Base-by-base conservation (phyloP, 1,284 basidiomycete species). In the Cutaneotrichosporon spelunceum region DNA sequence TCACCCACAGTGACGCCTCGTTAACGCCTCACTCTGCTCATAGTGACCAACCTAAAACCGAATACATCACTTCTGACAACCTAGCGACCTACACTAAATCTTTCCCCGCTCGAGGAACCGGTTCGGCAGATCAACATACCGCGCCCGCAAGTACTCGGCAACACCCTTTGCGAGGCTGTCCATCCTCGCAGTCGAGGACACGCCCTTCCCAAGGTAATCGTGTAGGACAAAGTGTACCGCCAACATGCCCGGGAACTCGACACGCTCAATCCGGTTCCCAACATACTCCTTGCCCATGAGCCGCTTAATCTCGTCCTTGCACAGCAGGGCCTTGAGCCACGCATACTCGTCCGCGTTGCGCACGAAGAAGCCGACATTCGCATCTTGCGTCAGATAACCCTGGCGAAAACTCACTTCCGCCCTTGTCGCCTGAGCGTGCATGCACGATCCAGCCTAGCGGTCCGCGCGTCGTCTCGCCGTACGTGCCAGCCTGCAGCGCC, bases 221-320 rank as follows among this genome's bases (percentile, higher is more conserved):
- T 69, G 74, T 9, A 70, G 66, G 42, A 70, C 74, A 34, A 72
- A 68, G 59, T 76, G 73, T 21, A 76, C 72, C 4, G 71, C 68
- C 19, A 57, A 59, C 24, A 72, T 62, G 19, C 62, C 59, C 3
- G 67, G 69, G 53, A 72, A 62, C 61, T 72, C 70, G 36, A 69
- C 68, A 13, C 70, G 66, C 53, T 72, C 70, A 26, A 70, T 60
- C 0, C 63, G 59, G 55, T 64, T 62, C 4, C 56, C 61, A 14
- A 64, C 60, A 44, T 62, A 70, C 52, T 69, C 70, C 11, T 66
- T 57, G 2, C 63, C 64, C 23, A 72, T 61, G 13, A 72, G 59
- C 23, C 53, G 33, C 29, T 63, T 47, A 6, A 72, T 33, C 19
- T 56, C 29, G 3, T 44, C 53, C 42, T 64, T 65, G 16, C 62